phyloP scores from a whole-genome alignment of 805 yeast species.

The Pichia pseudocactophila region DNA sequence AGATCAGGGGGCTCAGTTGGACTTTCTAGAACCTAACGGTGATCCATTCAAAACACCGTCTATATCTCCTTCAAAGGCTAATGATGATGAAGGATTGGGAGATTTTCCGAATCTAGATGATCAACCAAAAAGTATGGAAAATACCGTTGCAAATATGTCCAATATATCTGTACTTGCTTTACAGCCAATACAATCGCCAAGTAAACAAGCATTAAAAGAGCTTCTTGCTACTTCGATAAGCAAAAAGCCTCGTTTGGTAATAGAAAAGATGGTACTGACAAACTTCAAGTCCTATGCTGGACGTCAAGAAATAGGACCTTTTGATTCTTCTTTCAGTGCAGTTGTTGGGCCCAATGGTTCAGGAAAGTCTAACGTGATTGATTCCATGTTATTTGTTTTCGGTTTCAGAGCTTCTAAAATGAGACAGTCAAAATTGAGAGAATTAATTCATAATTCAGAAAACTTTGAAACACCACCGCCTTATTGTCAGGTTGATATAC shows the following conservation, averaged over 20 bases:
- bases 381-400: constrained; percentile 93
- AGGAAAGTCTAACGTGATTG: constrained; percentile 96
- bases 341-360: constrained; percentile 99
- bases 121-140: neutral
- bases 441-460: constrained; percentile 86
- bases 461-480: constrained; percentile 46
- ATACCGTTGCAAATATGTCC: neutral
- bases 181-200: constrained; percentile 12
- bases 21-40: neutral
- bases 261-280: constrained; percentile 60
- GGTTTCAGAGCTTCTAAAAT: constrained; percentile 94
- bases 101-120: neutral
- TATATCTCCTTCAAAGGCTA: neutral
- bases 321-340: constrained; percentile 87
- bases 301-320: constrained; percentile 86
- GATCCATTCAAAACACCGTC: neutral
- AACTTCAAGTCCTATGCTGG: constrained; percentile 97
- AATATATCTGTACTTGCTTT: constrained; percentile 11
- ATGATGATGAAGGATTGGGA: neutral
- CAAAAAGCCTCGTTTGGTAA: constrained; percentile 52
- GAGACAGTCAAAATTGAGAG: constrained; percentile 93
- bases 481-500: constrained; percentile 85
- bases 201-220: constrained; percentile 4
- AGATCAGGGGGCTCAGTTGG: constrained; percentile 3
- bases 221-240: neutral